Evolutionary conservation across 768 basidiomycete genomes (phyloP), one percentile per base, ranked within the genome.

Genomic region (Cyathus striatus): DNA sequence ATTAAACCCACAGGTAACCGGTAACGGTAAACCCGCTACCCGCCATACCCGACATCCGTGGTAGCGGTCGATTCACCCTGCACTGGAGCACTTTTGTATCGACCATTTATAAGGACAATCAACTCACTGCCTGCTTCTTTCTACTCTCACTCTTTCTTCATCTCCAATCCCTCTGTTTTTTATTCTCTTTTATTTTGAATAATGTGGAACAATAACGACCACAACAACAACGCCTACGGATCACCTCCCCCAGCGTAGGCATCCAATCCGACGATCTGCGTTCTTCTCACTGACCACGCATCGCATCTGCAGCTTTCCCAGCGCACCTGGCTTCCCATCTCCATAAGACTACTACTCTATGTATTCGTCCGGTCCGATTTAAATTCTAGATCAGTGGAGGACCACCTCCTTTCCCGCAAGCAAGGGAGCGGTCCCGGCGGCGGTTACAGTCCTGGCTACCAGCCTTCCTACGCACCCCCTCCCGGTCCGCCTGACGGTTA

Each of bases 361-460:
- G 9, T 30, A 9, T n/a, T 30, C n/a, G n/a, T 9, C n/a, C 9
- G 27, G 9, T 30, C 27, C n/a, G 27, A 9, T 9, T 30, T 30
- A n/a, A 30, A 9, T 9, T 9, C n/a, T 30, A 30, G 9, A 9
- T 30, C 13, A 32, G 41, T 33, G 41, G 30, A 12, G 41, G 18
- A 6, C 50, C 46, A 27, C 38, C 32, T 46, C 53, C 37, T 33
- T 51, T 40, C 39, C 50, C 36, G 23, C 44, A 24, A 53, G 10
- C 35, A 37, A 13, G 56, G n/a, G 21, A 49, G 54, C 23, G 44
- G 49, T 34, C 49, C 57, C 26, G 34, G 16, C 16, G 30, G 57
- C 20, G 70, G 66, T 4, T 68, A 66, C 46, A 64, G 56, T 49
- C 64, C 69, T 12, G 59, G 66, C n/a, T 75, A 75, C 46, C 55